Conservation (phyloP, 371 early-diverging fungal genomes). For the Basidiobolus meristosporus region DNA sequence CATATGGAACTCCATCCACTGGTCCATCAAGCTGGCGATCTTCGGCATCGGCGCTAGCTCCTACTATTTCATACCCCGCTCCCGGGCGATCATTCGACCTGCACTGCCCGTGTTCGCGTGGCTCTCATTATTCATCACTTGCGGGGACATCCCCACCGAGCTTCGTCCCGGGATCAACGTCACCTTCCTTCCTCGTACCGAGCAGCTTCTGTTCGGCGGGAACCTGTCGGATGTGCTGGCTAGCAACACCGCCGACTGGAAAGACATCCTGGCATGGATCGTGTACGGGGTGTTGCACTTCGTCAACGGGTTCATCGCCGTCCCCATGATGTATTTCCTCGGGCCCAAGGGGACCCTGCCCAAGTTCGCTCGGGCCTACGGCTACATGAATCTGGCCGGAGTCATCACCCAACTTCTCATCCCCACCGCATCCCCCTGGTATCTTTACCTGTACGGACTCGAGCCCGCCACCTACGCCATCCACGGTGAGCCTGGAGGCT, state of each 20-base stretch:
- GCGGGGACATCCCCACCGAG: conserved; percentile 34
- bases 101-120: conserved; percentile 37
- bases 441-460: conserved; percentile 11
- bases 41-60: conserved; percentile 3
- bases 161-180: conserved; percentile 42
- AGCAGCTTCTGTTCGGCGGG: conserved; percentile 43
- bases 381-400: conserved; percentile 44
- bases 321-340: conserved; percentile 17
- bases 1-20: too few relatives aligned
- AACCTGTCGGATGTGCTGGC: conserved; percentile 42
- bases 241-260: conserved; percentile 17
- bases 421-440: conserved; percentile 61
- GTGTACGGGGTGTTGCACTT: conserved; percentile 57
- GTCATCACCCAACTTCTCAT: conserved; percentile 44
- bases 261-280: conserved; percentile 46
- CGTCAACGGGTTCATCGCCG: conserved; percentile 32
- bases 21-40: too few relatives aligned
- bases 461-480: conserved; percentile 41
- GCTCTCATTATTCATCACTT: conserved; percentile 35
- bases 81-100: conserved; percentile 21
- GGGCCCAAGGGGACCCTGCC: conserved; percentile 27
- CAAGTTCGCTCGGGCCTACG: conserved; percentile 38
- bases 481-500: conserved; percentile 50
- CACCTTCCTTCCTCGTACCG: conserved; percentile 40
- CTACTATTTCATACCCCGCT: conserved; percentile 8